Evolutionary conservation across 2,329 filamentous ascomycete species (phyloP).

Genomic region (Nigrograna mackinnonii): DNA sequence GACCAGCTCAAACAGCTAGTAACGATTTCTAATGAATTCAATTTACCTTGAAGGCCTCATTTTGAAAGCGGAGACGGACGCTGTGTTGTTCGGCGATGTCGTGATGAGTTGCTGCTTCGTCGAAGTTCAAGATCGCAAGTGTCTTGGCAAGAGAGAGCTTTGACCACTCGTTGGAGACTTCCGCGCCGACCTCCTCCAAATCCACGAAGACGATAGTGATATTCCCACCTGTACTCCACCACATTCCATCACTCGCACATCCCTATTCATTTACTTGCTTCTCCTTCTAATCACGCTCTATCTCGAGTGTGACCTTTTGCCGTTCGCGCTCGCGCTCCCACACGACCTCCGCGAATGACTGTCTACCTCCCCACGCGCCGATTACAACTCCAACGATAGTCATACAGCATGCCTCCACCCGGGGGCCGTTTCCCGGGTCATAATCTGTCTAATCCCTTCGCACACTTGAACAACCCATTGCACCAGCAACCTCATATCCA

Average conservation of each 20-base stretch:
- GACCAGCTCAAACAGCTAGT: no score
- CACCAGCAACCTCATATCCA: constrained; percentile 53
- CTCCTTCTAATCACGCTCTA: no score
- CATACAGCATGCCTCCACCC: constrained; percentile 59
- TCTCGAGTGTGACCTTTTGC: no score
- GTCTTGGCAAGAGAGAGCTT: constrained; percentile 12
- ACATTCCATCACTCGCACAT: no score
- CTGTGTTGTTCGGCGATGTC: constrained; percentile 1
- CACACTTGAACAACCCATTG: constrained; percentile 54
- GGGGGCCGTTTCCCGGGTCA: constrained; percentile 62
- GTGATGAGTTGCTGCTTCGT: constrained; percentile 12
- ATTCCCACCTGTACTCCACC: no score
- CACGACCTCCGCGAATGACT: constrained; percentile 4
- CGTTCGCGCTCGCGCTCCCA: not conserved
- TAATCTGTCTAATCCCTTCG: constrained; percentile 63
- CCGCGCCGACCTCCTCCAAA: no score
- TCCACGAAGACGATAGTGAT: no score
- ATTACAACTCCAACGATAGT: constrained; percentile 16
- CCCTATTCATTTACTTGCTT: no score
- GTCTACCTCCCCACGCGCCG: constrained; percentile 1
- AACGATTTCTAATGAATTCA: no score
- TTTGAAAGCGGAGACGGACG: not conserved
- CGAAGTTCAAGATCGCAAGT: constrained; percentile 5
- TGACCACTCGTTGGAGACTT: no score
- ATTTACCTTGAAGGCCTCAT: constrained; percentile 17